phyloP scores from a whole-genome alignment of 192 early-diverging fungal species.

The Coemansia sp. region DNA sequence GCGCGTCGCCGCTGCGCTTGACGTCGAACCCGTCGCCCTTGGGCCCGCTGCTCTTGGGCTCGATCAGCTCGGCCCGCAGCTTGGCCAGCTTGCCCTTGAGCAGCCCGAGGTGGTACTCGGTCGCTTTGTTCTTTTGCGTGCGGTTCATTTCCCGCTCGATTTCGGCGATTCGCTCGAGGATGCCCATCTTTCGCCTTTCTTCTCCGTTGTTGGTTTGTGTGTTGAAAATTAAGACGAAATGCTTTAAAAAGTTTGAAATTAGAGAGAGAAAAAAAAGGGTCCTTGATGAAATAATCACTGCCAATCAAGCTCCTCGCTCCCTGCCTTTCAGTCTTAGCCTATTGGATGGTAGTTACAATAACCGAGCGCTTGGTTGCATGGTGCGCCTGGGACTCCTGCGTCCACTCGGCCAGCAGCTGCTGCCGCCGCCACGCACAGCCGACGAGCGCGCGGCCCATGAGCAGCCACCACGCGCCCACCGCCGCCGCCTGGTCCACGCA shows the following conservation, averaged over 20 bases:
- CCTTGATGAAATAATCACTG: too few relatives aligned
- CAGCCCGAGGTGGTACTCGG: constrained; percentile 97
- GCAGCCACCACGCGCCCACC: constrained; percentile 27
- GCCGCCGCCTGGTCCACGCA: constrained; percentile 15
- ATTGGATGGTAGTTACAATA: too few relatives aligned
- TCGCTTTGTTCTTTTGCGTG: constrained; percentile 99
- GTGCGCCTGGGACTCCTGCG: too few relatives aligned
- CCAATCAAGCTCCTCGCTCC: too few relatives aligned
- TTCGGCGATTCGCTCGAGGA: constrained; percentile 84
- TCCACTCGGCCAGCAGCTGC: constrained; percentile 15
- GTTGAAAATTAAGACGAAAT: too few relatives aligned
- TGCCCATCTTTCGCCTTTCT: constrained; percentile 79
- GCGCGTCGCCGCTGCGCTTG: constrained; percentile 93
- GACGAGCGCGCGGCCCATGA: constrained; percentile 16
- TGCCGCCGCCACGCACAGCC: constrained; percentile 7
- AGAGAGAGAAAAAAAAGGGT: too few relatives aligned
- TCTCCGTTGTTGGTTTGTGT: too few relatives aligned
- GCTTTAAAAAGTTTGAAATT: too few relatives aligned
- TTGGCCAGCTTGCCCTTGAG: constrained; percentile 95
- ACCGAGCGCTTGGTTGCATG: too few relatives aligned
- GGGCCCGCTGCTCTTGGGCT: constrained; percentile 60
- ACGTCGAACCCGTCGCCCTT: constrained; percentile 95
- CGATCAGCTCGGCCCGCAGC: constrained; percentile 72
- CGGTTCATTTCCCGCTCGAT: constrained; percentile 86
- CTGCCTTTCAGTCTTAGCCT: too few relatives aligned